Base-by-base conservation (phyloP, 495 filamentous ascomycete species). In the Xylaria palmicola region DNA sequence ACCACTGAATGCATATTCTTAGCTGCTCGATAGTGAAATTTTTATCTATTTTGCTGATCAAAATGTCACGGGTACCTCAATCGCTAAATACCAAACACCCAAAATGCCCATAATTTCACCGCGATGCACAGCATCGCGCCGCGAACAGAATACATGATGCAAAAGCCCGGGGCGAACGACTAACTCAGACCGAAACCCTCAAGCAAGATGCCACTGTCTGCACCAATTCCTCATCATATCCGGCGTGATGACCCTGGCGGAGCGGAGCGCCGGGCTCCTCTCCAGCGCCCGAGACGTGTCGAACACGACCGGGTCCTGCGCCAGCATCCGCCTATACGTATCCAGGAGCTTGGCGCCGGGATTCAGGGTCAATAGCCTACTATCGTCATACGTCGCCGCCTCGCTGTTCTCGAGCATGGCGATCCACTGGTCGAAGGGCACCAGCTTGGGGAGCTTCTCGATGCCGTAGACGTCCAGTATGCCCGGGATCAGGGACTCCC, bases 341-440 rank as follows among this genome's bases (percentile, higher is more conserved):
- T 34, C 26, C n/a, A 34, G 48, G 20, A 81, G 66, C 64, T 80
- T 80, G 22, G 79, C 47, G 7, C 70, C 76, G 0, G 78, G 78
- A 47, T 80, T 79, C 17, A 4, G 13, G n/a, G n/a, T n/a, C n/a
- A n/a, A n/a, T n/a, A n/a, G n/a, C n/a, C n/a, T n/a, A n/a, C n/a
- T n/a, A 41, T 48, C 63, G 32, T 59, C 65, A 15, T 76, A 55
- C 29, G 70, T 70, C 53, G 72, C 71, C 1, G 62, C 61, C 17
- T 53, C 57, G 52, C 73, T 79, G 37, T 72, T 36, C 60, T 79
- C 75, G 27, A 82, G 64, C 30, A 64, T 68, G 3, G 55, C 43
- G 13, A 82, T 60, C 77, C 79, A 82, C 17, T 79, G 71, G 20
- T 56, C 63, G 3, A 81, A 67, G 19, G 62, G 56, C 6, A 79